Evolutionary conservation across 2,329 filamentous ascomycete species (phyloP).

Genomic region (Neopestalotiopsis sp.): DNA sequence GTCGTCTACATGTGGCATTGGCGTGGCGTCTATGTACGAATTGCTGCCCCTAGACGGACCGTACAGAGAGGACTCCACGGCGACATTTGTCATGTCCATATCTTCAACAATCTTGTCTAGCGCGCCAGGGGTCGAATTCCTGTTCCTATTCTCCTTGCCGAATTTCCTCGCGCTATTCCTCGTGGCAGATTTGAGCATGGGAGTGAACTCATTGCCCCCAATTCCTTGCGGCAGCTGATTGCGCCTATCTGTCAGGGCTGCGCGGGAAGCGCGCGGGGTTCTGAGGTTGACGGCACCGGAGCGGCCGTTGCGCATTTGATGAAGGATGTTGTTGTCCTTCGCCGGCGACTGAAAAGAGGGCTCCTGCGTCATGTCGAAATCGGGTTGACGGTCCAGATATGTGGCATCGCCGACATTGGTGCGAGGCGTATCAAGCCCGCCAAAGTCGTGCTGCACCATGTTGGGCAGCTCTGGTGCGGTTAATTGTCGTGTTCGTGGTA

Average conservation of each 20-base stretch:
- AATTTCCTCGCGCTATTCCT: slow-evolving; percentile 71
- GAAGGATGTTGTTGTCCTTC: slow-evolving; percentile 78
- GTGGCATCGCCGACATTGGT: slow-evolving; percentile 86
- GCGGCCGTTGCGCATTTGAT: slow-evolving; percentile 73
- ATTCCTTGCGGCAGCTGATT: slow-evolving; percentile 69
- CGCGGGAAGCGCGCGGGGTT: slow-evolving; percentile 75
- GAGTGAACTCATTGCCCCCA: slow-evolving; percentile 85
- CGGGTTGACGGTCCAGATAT: slow-evolving; percentile 71
- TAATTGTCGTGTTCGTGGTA: not conserved
- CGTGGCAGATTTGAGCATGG: slow-evolving; percentile 83
- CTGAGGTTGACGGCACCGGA: slow-evolving; percentile 63
- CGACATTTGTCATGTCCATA: slow-evolving; percentile 73
- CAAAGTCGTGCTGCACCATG: slow-evolving; percentile 70
- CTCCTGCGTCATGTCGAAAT: slow-evolving; percentile 86
- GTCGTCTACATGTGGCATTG: slow-evolving; percentile 75
- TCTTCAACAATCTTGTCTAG: slow-evolving; percentile 71
- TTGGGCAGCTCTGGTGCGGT: slow-evolving; percentile 29
- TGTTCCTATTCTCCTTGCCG: slow-evolving; percentile 67
- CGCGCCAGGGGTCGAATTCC: slow-evolving; percentile 72
- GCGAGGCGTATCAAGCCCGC: slow-evolving; percentile 81
- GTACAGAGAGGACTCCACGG: slow-evolving; percentile 75
- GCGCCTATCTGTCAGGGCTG: slow-evolving; percentile 72
- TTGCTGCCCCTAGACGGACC: slow-evolving; percentile 62
- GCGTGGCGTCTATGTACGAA: slow-evolving; percentile 72
- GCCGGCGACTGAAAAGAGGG: slow-evolving; percentile 84